These are phyloP conservation scores for Ascosphaera acerosa DNA, from an alignment of 2,329 filamentous ascomycete genomes.

Conservation along the genomic window DNA sequence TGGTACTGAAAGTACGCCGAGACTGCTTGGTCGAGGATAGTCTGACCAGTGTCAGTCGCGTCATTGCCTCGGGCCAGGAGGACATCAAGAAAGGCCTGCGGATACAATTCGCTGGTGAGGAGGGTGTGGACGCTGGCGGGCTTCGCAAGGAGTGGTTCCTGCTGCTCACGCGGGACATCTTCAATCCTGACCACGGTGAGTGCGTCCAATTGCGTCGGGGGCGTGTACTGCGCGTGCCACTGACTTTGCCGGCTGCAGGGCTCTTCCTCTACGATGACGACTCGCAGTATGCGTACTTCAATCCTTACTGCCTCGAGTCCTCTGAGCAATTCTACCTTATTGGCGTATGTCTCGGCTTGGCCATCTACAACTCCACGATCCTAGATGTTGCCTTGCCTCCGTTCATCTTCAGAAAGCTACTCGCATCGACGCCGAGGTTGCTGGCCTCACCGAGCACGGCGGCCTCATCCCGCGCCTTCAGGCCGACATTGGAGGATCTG, in stretches of 20 bases:
- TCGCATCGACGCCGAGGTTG: constrained; percentile 46
- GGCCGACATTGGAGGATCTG: constrained; percentile 55
- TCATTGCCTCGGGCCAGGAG: constrained; percentile 52
- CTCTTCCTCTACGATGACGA: constrained; percentile 84
- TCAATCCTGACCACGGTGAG: constrained; percentile 70
- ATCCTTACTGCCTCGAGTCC: constrained; percentile 67
- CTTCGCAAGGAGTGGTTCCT: constrained; percentile 89
- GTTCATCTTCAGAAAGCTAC: constrained; percentile 69
- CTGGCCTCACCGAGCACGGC: constrained; percentile 29
- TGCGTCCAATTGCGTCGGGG: constrained; percentile 4
- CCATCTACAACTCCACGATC: constrained; percentile 89
- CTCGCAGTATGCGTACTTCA: constrained; percentile 80
- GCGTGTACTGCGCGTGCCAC: neutral
- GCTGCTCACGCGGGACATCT: constrained; percentile 65
- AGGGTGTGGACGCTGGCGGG: constrained; percentile 75
- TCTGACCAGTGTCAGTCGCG: constrained; percentile 58
- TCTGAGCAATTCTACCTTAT: constrained; percentile 83
- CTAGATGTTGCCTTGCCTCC: constrained; percentile 69
- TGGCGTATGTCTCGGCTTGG: constrained; percentile 63
- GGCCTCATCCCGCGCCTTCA: constrained; percentile 32
- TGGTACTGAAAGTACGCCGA: constrained; percentile 50
- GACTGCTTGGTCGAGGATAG: constrained; percentile 81
- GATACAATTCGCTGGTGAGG: constrained; percentile 68
- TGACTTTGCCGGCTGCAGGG: no score
- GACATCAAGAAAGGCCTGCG: constrained; percentile 77